Evolutionary conservation across 1,284 basidiomycete species (phyloP).

Genomic region (Ustilago nuda): DNA sequence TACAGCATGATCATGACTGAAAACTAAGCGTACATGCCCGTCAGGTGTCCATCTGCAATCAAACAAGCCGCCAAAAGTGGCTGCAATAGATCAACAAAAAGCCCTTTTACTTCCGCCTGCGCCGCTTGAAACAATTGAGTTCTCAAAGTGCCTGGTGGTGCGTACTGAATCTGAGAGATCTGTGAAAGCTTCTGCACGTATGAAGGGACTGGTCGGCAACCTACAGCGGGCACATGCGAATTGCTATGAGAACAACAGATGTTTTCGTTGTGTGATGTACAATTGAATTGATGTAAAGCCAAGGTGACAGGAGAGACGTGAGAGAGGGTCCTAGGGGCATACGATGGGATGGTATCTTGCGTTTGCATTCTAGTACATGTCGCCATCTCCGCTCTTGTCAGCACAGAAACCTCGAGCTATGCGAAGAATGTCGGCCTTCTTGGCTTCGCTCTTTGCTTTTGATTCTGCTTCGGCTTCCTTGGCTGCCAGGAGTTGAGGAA

Average conservation of each 20-base stretch:
- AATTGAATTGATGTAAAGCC: conserved; percentile 12
- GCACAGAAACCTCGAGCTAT: conserved; percentile 61
- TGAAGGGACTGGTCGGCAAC: neutral
- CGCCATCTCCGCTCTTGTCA: conserved; percentile 66
- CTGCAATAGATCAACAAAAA: neutral
- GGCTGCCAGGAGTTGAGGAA: conserved; percentile 57
- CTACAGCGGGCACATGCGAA: neutral
- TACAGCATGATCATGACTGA: conserved; percentile 62
- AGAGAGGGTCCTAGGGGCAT: neutral
- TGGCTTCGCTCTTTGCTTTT: conserved; percentile 58
- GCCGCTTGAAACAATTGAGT: neutral
- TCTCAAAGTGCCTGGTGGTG: neutral
- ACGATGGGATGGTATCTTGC: conserved; percentile 15
- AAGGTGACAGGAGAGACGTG: neutral
- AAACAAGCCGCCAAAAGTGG: neutral
- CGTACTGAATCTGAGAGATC: neutral
- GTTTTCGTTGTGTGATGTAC: conserved; percentile 31
- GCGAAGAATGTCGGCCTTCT: conserved; percentile 60
- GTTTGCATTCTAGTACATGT: conserved; percentile 56
- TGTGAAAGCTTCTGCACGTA: neutral
- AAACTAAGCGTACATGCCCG: conserved; percentile 36
- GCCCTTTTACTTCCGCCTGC: neutral
- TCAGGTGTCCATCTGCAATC: neutral
- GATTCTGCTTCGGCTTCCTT: conserved; percentile 55
- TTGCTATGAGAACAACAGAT: neutral